Conservation (phyloP, 139 green algal species). For the Micromonas pusilla region DNA sequence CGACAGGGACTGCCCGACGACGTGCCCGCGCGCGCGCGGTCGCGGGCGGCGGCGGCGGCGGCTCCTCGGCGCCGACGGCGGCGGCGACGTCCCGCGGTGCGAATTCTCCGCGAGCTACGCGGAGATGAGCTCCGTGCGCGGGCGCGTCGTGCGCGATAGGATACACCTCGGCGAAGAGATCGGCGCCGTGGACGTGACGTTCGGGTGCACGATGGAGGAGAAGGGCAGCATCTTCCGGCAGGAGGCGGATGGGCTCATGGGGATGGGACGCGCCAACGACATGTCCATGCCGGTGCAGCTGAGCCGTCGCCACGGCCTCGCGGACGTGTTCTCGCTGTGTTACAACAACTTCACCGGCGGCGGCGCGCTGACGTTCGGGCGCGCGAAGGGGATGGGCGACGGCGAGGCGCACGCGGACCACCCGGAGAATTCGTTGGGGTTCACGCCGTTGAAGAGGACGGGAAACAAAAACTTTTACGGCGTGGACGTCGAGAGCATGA, state of each 20-base stretch:
- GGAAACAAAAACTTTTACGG: slow-evolving; percentile 75
- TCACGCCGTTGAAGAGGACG: background rate
- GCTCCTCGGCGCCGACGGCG: no score
- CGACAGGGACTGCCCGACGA: slow-evolving; percentile 44
- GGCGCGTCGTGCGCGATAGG: background rate
- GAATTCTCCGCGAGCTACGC: background rate
- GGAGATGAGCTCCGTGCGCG: background rate
- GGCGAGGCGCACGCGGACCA: background rate
- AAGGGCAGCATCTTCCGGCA: slow-evolving; percentile 86
- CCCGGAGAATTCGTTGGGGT: background rate
- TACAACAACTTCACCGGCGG: slow-evolving; percentile 68
- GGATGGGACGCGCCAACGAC: slow-evolving; percentile 59
- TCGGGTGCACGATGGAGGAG: slow-evolving; percentile 80
- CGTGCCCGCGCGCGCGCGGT: slow-evolving; percentile 63
- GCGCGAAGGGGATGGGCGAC: background rate
- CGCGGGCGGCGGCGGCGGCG: no score
- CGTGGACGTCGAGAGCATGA: slow-evolving; percentile 53
- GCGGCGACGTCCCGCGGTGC: background rate
- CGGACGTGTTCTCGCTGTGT: slow-evolving; percentile 78
- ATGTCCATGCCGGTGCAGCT: slow-evolving; percentile 54
- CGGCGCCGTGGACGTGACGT: slow-evolving; percentile 29
- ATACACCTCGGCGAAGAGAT: background rate
- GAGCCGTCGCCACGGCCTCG: slow-evolving; percentile 51
- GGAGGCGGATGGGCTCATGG: slow-evolving; percentile 82
- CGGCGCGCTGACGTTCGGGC: slow-evolving; percentile 43